Conservation (phyloP, 2,329 filamentous ascomycete genomes). For the Onygenales sp. region DNA sequence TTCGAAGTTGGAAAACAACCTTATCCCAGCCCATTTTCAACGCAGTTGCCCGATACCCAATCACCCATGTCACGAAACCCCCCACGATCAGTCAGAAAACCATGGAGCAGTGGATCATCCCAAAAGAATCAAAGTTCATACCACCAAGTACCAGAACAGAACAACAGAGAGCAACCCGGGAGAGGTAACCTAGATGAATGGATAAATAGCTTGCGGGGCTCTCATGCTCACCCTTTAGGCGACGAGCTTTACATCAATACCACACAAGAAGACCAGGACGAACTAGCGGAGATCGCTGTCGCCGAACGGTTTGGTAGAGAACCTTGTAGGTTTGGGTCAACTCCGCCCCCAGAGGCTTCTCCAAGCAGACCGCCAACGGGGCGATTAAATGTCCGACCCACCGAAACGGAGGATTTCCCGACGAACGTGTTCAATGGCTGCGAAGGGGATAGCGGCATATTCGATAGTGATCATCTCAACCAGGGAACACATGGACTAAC, state of each 20-base stretch:
- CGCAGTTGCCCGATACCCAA: not conserved
- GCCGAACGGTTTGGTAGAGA: not conserved
- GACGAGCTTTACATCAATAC: not conserved
- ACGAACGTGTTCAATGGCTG: too few relatives aligned
- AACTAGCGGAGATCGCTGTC: not conserved
- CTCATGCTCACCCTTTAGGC: not conserved
- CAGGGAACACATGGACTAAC: constrained; percentile 1
- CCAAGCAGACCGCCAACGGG: not conserved
- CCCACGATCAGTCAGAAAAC: not conserved
- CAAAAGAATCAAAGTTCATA: not conserved
- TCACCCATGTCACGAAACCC: too few relatives aligned
- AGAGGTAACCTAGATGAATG: not conserved
- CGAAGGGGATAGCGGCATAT: not conserved
- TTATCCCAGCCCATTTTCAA: not conserved
- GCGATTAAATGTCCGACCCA: not conserved
- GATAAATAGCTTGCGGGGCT: not conserved
- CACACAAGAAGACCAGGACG: not conserved
- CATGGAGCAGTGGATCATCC: not conserved
- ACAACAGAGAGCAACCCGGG: not conserved
- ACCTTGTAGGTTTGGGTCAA: not conserved
- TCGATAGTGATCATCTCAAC: not conserved
- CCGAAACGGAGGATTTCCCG: not conserved
- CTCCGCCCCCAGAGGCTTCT: not conserved
- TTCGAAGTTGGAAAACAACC: not conserved
- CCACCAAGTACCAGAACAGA: not conserved